Evolutionary conservation across 2,329 filamentous ascomycete species (phyloP).

Genomic region (Pseudogymnoascus sp.): DNA sequence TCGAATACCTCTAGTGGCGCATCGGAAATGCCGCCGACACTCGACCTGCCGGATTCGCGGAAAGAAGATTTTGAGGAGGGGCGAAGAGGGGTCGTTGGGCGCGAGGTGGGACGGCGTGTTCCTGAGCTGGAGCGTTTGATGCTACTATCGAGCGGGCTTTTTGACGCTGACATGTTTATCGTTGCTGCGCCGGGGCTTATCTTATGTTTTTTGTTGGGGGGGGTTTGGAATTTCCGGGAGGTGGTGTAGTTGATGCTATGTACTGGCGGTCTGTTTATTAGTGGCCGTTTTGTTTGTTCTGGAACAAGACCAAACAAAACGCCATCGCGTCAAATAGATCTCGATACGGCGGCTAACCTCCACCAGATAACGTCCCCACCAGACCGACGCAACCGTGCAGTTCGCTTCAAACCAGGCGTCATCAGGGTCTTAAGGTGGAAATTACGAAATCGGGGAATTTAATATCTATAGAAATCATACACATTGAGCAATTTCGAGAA

Average conservation of each 20-base stretch:
- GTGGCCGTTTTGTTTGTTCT: not conserved
- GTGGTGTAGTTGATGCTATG: not conserved
- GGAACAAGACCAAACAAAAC: not conserved
- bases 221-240: not conserved
- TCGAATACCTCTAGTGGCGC: conserved; percentile 77
- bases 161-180: conserved; percentile 21
- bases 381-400: not conserved
- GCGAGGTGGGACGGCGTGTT: conserved; percentile 31
- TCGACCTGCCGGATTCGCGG: conserved; percentile 58
- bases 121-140: conserved; percentile 24
- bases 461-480: not conserved
- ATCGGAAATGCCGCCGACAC: conserved; percentile 42
- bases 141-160: conserved; percentile 24
- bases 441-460: not conserved
- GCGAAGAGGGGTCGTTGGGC: conserved; percentile 82
- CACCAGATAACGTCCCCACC: conserved; percentile 7
- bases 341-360: conserved; percentile 5
- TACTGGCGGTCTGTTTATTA: not conserved
- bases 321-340: conserved; percentile 4
- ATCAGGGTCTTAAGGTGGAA: not conserved
- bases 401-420: not conserved
- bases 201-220: too few relatives aligned
- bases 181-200: not conserved
- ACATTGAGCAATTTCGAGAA: not conserved
- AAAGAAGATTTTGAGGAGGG: conserved; percentile 84